Percentiles rank a stretch among this genome's conserved stretches.
Evolutionary conservation across 1,139 yeast genomes (phyloP).

Genomic region (Diutina sp.): DNA sequence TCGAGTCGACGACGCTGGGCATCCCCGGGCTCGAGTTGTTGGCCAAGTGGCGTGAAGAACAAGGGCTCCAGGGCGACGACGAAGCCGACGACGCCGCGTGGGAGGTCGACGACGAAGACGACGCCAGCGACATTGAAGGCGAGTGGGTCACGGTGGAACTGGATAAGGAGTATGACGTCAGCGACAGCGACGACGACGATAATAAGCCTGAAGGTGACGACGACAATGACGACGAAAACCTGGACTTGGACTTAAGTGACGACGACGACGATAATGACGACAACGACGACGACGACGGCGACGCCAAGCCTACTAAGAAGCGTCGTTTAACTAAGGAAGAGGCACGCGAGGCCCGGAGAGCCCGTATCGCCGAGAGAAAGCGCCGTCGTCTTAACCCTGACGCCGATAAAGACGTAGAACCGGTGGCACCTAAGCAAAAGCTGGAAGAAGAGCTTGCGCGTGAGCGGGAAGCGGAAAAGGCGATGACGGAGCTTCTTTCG

Average conservation of each 20-base stretch:
- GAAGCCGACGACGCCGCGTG: slow-evolving; percentile 42
- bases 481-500: slow-evolving; percentile 52
- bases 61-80: slow-evolving; percentile 6
- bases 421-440: slow-evolving; percentile 7
- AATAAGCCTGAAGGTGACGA: slow-evolving; percentile 9
- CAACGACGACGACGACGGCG: slow-evolving; percentile 20
- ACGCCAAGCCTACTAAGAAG: slow-evolving; percentile 9
- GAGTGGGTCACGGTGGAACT: slow-evolving; percentile 50
- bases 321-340: not conserved
- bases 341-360: not conserved
- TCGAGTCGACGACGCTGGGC: slow-evolving; percentile 45
- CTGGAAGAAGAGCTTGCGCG: slow-evolving; percentile 10
- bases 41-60: slow-evolving; percentile 59
- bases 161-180: slow-evolving; percentile 42
- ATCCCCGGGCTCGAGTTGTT: slow-evolving; percentile 87
- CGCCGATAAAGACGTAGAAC: not conserved
- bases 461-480: slow-evolving; percentile 12
- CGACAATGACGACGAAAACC: slow-evolving; percentile 38
- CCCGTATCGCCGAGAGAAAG: not conserved
- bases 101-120: slow-evolving; percentile 15
- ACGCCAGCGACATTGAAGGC: slow-evolving; percentile 38
- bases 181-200: slow-evolving; percentile 36
- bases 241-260: slow-evolving; percentile 2
- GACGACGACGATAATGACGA: slow-evolving; percentile 12
- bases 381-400: not conserved